Evolutionary conservation across 345 rosid species (phyloP).

Genomic region (Eucalyptus melliodora): DNA sequence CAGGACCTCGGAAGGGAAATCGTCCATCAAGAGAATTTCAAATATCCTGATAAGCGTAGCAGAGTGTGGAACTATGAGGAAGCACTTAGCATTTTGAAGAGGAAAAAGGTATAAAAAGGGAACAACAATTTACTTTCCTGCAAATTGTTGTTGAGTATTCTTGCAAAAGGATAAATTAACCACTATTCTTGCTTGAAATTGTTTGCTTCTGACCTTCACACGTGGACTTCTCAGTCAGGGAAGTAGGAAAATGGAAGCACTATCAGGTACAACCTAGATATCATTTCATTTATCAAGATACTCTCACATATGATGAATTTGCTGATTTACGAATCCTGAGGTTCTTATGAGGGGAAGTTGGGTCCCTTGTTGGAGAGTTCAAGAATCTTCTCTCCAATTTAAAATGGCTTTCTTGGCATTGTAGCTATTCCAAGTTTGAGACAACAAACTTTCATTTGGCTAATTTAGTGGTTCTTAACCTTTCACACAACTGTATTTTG

Average conservation of each 20-base stretch:
- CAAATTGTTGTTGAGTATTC: neutral
- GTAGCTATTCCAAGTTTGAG: neutral
- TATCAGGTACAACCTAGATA: neutral
- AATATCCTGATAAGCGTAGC: accelerated
- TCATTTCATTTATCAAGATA: too few relatives aligned
- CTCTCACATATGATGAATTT: neutral
- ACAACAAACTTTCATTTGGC: neutral
- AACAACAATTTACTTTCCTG: accelerated
- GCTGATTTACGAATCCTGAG: neutral
- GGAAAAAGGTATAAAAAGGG: neutral
- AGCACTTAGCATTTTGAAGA: accelerated
- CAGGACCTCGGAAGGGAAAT: neutral
- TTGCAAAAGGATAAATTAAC: neutral
- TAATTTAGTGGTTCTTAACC: neutral
- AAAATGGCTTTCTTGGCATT: neutral
- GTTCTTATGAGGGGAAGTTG: neutral
- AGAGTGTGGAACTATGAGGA: neutral
- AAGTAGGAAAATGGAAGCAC: neutral
- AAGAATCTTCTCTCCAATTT: neutral
- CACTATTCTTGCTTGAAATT: neutral
- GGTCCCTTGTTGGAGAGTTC: neutral
- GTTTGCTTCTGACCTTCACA: neutral
- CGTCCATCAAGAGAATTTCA: neutral
- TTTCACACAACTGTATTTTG: accelerated
- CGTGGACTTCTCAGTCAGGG: neutral